These are phyloP conservation scores for Aspergillus heteromorphus DNA, from an alignment of 495 filamentous ascomycete species.

Conservation along the genomic window DNA sequence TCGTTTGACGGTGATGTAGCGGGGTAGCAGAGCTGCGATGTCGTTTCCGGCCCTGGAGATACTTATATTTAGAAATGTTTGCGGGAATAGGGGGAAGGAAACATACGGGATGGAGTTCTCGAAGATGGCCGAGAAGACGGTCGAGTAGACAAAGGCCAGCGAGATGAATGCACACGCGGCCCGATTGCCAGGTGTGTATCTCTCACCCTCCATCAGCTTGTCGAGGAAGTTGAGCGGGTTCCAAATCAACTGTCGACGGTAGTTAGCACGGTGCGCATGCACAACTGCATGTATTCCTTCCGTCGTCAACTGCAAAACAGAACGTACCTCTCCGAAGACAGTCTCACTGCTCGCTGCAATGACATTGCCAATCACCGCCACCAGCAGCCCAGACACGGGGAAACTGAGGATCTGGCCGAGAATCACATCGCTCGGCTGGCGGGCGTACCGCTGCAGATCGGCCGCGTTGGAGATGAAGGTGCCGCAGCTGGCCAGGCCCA, in stretches of 20 bases:
- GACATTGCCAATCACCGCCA: constrained; percentile 20
- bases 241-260: constrained; percentile 20
- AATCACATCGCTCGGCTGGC: constrained; percentile 29
- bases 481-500: constrained; percentile 30
- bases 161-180: constrained; percentile 16
- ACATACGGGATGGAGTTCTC: constrained; percentile 29
- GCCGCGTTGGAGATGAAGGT: constrained; percentile 48
- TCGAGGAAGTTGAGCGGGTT: constrained; percentile 20
- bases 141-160: constrained; percentile 22
- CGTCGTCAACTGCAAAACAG: too few relatives aligned
- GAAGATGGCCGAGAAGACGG: constrained; percentile 23
- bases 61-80: constrained; percentile 2
- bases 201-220: constrained; percentile 24
- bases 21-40: constrained; percentile 24
- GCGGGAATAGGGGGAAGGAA: too few relatives aligned
- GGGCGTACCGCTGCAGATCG: constrained; percentile 36
- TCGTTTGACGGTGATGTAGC: constrained; percentile 27
- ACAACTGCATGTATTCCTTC: too few relatives aligned
- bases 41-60: constrained; percentile 23
- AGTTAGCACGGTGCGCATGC: not conserved
- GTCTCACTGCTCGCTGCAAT: constrained; percentile 19
- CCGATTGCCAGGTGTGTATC: constrained; percentile 17
- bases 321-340: constrained; percentile 20
- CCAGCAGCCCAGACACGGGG: constrained; percentile 24
- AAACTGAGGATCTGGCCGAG: constrained; percentile 32